phyloP scores from a whole-genome alignment of 1,284 basidiomycete species.

The Termitomyces sp. region DNA sequence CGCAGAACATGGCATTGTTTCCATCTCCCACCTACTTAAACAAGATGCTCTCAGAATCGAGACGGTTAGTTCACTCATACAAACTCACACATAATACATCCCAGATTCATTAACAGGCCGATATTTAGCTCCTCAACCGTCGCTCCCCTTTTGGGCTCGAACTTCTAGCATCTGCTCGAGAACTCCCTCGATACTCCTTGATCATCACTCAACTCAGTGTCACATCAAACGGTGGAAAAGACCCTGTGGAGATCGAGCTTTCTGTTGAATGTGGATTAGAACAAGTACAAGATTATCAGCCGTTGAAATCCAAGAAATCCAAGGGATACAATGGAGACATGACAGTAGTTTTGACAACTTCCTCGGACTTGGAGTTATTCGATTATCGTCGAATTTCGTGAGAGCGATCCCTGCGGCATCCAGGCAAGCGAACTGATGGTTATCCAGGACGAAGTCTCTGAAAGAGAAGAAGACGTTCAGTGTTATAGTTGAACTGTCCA shows the following conservation, averaged over 20 bases:
- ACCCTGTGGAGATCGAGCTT: constrained; percentile 58
- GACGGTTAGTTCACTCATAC: constrained; percentile 36
- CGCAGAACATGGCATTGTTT: constrained; percentile 64
- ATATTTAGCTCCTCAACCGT: constrained; percentile 65
- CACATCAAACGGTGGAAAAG: constrained; percentile 37
- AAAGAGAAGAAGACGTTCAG: constrained; percentile 53
- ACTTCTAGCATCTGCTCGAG: constrained; percentile 52
- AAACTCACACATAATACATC: background rate
- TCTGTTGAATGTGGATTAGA: constrained; percentile 51
- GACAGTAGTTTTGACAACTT: constrained; percentile 67
- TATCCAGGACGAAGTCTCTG: constrained; percentile 60
- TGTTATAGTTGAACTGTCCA: constrained; percentile 52
- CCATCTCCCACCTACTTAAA: constrained; percentile 51
- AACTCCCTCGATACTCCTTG: constrained; percentile 61
- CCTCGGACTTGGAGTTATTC: constrained; percentile 65
- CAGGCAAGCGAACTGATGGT: constrained; percentile 6
- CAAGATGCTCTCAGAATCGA: constrained; percentile 61
- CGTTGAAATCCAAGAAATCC: constrained; percentile 36
- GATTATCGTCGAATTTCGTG: constrained; percentile 76
- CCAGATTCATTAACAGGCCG: constrained; percentile 4
- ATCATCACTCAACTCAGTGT: constrained; percentile 43
- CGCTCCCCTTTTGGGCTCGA: constrained; percentile 68
- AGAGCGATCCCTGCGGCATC: constrained; percentile 23
- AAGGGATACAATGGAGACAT: constrained; percentile 47
- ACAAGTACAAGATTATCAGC: constrained; percentile 21